Conservation (phyloP, 257 asterid genomes). For the Forsythia suspensa region DNA sequence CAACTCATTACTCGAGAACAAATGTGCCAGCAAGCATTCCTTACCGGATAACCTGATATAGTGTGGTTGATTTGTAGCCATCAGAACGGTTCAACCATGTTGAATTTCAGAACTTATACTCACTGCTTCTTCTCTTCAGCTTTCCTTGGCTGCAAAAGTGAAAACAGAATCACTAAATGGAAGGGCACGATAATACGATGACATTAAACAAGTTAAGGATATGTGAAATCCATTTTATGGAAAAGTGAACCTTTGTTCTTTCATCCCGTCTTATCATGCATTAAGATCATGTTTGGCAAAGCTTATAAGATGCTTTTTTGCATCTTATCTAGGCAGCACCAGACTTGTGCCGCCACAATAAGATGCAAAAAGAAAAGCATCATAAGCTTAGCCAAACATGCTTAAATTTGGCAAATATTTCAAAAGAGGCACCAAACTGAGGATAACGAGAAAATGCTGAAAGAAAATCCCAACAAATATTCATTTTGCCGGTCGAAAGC, state of each 20-base stretch:
- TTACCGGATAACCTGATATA: neutral
- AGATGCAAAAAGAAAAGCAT: too few species aligned
- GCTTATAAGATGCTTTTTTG: too few species aligned
- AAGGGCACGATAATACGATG: neutral
- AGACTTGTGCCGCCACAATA: too few species aligned
- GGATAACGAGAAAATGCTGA: neutral
- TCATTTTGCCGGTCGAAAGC: neutral
- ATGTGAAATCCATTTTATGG: too few species aligned
- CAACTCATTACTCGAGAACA: neutral
- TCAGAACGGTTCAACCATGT: neutral
- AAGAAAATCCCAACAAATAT: neutral
- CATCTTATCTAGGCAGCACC: neutral
- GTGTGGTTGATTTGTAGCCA: constrained; percentile 13
- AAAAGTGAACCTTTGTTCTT: too few species aligned
- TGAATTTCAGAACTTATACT: constrained; percentile 5
- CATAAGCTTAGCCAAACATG: neutral
- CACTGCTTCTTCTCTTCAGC: constrained; percentile 62
- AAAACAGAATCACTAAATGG: neutral
- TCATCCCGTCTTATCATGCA: too few species aligned
- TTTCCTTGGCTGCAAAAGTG: constrained; percentile 60
- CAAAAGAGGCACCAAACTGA: neutral
- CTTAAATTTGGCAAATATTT: neutral
- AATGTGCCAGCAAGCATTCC: constrained; percentile 3
- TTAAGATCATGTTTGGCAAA: too few species aligned
- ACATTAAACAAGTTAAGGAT: neutral